phyloP scores from a whole-genome alignment of 192 early-diverging fungal genomes.

The Tieghemiomyces parasiticus region DNA sequence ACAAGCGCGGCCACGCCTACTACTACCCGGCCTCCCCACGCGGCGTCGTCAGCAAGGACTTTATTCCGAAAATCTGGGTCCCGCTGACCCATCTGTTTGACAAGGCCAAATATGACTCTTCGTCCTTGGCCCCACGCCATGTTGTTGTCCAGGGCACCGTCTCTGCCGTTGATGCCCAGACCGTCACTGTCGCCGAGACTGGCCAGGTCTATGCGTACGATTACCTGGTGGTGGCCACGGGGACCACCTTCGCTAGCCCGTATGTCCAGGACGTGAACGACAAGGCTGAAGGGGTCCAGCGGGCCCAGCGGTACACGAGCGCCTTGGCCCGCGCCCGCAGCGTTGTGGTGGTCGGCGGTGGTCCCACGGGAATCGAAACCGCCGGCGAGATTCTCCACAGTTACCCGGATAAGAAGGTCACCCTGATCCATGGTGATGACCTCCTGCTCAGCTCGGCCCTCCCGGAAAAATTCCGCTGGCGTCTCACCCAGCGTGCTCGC shows the following conservation, averaged over 20 bases:
- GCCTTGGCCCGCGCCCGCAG: not conserved
- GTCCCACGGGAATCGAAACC: not conserved
- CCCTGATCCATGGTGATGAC: conserved; percentile 42
- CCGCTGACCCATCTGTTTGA: not conserved
- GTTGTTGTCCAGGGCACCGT: not conserved
- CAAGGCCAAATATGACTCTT: not conserved
- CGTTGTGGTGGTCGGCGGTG: not conserved
- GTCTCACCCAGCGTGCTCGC: conserved; percentile 7
- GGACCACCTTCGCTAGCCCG: conserved; percentile 19
- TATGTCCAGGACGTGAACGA: conserved; percentile 19
- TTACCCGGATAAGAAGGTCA: conserved; percentile 42
- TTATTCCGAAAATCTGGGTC: not conserved
- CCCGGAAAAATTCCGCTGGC: conserved; percentile 36
- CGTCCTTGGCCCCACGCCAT: not conserved
- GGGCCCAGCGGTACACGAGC: conserved; percentile 13
- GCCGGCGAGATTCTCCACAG: conserved; percentile 27
- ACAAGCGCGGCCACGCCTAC: not conserved
- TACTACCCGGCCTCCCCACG: not conserved
- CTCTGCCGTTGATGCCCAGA: not conserved
- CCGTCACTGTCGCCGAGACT: conserved; percentile 13
- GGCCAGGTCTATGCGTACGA: conserved; percentile 18
- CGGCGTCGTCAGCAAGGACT: not conserved
- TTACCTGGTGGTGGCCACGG: conserved; percentile 25
- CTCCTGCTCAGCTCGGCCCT: conserved; percentile 32
- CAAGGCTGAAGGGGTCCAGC: conserved; percentile 17